These are phyloP conservation scores for Rhodotorula sphaerocarpa DNA, from an alignment of 768 basidiomycete genomes.

Conservation along the genomic window DNA sequence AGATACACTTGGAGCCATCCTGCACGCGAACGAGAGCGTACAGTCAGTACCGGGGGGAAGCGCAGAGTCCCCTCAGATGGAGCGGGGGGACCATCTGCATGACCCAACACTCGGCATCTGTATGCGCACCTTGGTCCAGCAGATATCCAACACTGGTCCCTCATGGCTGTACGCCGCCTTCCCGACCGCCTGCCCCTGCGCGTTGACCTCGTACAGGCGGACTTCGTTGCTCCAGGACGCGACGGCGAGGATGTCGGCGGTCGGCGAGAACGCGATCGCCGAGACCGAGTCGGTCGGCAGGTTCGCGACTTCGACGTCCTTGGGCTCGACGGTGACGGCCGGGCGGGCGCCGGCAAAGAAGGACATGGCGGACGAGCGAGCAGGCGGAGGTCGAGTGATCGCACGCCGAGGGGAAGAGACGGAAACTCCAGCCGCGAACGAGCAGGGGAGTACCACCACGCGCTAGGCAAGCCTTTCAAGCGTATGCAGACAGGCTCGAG, in stretches of 20 bases:
- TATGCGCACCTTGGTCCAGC: constrained; percentile 84
- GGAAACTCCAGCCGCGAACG: too few species aligned
- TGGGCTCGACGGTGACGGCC: constrained; percentile 48
- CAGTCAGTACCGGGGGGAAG: neutral
- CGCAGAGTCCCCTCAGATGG: neutral
- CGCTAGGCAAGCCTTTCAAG: too few species aligned
- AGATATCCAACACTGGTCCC: constrained; percentile 75
- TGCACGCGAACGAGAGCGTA: neutral
- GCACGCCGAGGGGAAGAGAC: too few species aligned
- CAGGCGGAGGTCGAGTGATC: too few species aligned
- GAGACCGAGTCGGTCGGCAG: constrained; percentile 83
- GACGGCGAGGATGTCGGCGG: constrained; percentile 81
- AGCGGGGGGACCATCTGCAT: too few species aligned
- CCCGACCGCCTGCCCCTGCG: constrained; percentile 64
- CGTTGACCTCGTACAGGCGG: constrained; percentile 75
- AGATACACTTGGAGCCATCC: constrained; percentile 72
- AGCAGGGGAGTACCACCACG: too few species aligned
- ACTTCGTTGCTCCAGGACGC: constrained; percentile 93
- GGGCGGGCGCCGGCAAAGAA: constrained; percentile 31
- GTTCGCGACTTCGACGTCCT: constrained; percentile 71
- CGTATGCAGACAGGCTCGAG: too few species aligned
- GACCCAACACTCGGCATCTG: too few species aligned
- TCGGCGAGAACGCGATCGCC: constrained; percentile 69
- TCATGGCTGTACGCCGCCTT: constrained; percentile 87
- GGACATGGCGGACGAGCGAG: constrained; percentile 12